Percentiles rank a stretch among this genome's conserved stretches.
phyloP scores from a whole-genome alignment of 2,329 filamentous ascomycete species.

The Alternaria brassicae region DNA sequence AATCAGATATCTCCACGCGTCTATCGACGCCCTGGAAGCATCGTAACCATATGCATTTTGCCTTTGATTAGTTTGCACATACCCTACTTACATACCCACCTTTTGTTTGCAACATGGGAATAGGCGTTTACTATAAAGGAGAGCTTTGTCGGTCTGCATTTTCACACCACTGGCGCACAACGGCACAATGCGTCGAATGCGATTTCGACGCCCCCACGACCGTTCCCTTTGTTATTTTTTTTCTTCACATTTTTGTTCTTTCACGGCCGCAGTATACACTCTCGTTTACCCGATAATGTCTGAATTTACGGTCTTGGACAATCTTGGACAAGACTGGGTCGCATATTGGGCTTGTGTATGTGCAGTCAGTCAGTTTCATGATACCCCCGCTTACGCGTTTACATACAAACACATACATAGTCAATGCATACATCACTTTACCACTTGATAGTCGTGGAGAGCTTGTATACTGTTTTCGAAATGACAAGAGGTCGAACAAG shows the following conservation, averaged over 20 bases:
- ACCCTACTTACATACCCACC: slow-evolving; percentile 11
- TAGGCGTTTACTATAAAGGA: slow-evolving; percentile 9
- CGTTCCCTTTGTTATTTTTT: slow-evolving; percentile 36
- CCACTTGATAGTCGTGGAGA: neutral
- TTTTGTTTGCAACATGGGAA: neutral
- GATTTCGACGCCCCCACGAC: slow-evolving; percentile 44
- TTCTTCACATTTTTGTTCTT: slow-evolving; percentile 33
- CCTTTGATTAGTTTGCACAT: slow-evolving; percentile 20
- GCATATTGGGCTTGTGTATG: neutral
- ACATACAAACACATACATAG: neutral
- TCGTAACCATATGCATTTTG: slow-evolving; percentile 16
- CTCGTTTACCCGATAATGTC: slow-evolving; percentile 19
- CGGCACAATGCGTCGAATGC: slow-evolving; percentile 40
- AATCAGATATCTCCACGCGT: slow-evolving; percentile 32
- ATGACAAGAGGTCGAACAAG: neutral
- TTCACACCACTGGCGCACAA: slow-evolving; percentile 29
- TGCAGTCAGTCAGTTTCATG: slow-evolving; percentile 9
- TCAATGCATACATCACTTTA: neutral
- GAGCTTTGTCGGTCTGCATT: slow-evolving; percentile 4
- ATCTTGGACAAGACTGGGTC: neutral
- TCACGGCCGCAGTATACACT: slow-evolving; percentile 10
- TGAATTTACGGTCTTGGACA: slow-evolving; percentile 16
- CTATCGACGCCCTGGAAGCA: slow-evolving; percentile 29
- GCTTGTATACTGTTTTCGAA: neutral
- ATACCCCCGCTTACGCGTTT: neutral